Evolutionary conservation across 1,139 yeast genomes (phyloP), one percentile per base, ranked within the genome.

Genomic region (Debaryomyces psychrophilus): DNA sequence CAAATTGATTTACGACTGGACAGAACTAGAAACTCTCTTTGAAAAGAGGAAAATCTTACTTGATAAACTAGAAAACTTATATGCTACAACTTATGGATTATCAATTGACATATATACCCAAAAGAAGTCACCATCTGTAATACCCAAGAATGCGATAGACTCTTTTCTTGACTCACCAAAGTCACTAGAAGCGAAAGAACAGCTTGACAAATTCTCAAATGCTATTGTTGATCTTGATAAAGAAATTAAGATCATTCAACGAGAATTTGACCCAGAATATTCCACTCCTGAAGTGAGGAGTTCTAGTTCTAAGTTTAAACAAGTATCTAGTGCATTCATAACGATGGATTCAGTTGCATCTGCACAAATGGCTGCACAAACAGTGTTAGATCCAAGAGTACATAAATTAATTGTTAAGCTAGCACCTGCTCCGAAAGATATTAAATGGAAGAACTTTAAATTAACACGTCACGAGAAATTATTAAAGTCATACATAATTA

Each of bases 331-430:
- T 8, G 93, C 93, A 0, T 87, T 87, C 58, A 79, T 87, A 5
- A 87, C 93, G 0, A 85, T 87, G 93, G 90, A 85, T 53, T 82
- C 90, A 0, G 93, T 86, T 0, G 93, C 93, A 0, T 82, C 87
- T 40, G 93, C 93, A 0, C 95, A 87, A 64, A 85, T 86, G 89
- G 87, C 89, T 2, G 93, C 93, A 0, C 95, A 87, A 59, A 87
- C 93, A 0, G 87, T 87, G 0, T 64, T 87, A 45, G 93, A 87
- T 58, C 93, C 93, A 5, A 73, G 89, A 49, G 90, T 85, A 8
- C 83, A 85, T 59, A 84, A 82, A 54, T 69, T 87, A 46, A 83
- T 86, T 50, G 85, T 88, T 0, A 72, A 80, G 33, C 67, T 86
- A 46, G 95, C 95, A 0, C 95, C 95, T 1, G 90, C 93, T 8